Base-by-base conservation (phyloP, 2,329 filamentous ascomycete species). In the Aspergillus sojae region DNA sequence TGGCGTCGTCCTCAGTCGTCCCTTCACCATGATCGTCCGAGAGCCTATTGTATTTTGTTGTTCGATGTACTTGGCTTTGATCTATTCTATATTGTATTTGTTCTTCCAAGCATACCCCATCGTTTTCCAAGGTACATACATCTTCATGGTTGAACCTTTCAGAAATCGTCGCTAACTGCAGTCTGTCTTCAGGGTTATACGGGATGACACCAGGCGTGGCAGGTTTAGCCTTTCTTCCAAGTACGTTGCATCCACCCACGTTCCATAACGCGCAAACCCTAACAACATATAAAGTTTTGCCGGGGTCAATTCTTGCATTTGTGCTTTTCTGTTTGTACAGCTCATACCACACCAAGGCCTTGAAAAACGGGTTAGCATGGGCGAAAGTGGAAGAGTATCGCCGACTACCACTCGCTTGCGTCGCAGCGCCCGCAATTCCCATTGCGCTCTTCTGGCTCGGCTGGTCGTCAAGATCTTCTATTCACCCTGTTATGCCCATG, bases 71-170 rank as follows among this genome's bases (percentile, higher is more conserved):
- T 80, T 92, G 28, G 87, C 90, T 46, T 82, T 93, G 48, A 83
- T 87, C 46, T 93, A 92, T 71, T 83, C 81, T 1, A 83, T 88
- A 58, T 85, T 88, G 67, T 88, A 87, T 82, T 89, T 93, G 77
- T 91, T 88, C 72, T 91, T 93, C 69, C 86, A 91, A 75, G 88
- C 89, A 3, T 93, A 89, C 73, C 87, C 88, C 3, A 80, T 88
- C 65, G 88, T 92, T 66, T 93, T 91, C 75, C 80, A 84, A 62
- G 67, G 70, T 54, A 65, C 32, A 10, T 52, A 9, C 26, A 16
- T 21, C 59, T 14, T n/a, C 9, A 23, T 14, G 9, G 28, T 21
- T 5, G 28, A 12, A 4, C 28, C 2, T 21, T n/a, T 32, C 26
- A 23, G 28, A n/a, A 12, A 12, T 12, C 1, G 32, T 41, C 10